Conservation (phyloP, 2,329 filamentous ascomycete genomes). For the Talaromyces albobiverticillius region DNA sequence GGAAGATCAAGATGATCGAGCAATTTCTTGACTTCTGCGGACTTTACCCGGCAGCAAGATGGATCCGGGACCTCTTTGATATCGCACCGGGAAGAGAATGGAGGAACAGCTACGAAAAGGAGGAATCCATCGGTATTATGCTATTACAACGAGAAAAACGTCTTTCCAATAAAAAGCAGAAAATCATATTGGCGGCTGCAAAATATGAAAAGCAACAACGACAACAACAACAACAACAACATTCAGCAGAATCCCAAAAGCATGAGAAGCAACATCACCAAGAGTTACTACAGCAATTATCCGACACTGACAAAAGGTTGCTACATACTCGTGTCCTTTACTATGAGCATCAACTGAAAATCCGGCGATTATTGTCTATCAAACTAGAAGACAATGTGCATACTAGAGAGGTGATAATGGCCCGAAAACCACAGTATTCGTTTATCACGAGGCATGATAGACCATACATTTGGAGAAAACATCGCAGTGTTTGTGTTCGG, state of each 20-base stretch:
- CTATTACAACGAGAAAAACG: slow-evolving; percentile 1
- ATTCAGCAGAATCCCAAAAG: background rate
- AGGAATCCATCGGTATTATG: background rate
- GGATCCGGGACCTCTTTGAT: background rate
- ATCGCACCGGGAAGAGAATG: background rate
- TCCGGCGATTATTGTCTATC: background rate
- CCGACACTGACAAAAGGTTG: background rate
- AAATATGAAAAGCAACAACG: background rate
- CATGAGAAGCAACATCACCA: background rate
- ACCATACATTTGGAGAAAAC: slow-evolving; percentile 3
- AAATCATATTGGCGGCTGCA: background rate
- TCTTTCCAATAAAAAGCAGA: background rate
- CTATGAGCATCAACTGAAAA: background rate
- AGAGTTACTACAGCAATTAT: background rate
- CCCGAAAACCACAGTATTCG: background rate
- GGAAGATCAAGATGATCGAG: background rate
- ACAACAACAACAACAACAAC: too few species aligned
- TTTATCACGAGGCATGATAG: slow-evolving; percentile 3
- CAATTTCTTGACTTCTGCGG: background rate
- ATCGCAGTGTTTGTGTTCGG: background rate
- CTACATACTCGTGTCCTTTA: background rate
- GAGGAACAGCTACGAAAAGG: background rate
- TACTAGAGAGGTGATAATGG: slow-evolving; percentile 1
- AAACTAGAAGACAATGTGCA: background rate
- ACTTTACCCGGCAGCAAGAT: background rate